Percentiles rank a stretch among this genome's conserved stretches.
Conservation (phyloP, 2,329 filamentous ascomycete genomes). For the Fusarium coicis region DNA sequence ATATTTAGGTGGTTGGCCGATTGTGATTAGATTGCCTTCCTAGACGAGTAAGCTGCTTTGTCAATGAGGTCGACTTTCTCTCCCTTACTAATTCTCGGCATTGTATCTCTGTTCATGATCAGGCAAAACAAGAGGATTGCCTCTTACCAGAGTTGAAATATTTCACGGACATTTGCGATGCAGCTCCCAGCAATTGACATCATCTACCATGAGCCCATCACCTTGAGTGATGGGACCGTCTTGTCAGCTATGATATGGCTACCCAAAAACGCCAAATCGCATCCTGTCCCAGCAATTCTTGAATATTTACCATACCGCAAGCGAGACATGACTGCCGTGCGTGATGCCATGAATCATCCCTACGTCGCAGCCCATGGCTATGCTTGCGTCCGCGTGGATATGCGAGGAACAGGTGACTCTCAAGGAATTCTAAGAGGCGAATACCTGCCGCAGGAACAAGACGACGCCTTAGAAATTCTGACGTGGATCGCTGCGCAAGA, state of each 20-base stretch:
- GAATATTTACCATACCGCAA: constrained; percentile 5
- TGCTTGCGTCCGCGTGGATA: neutral
- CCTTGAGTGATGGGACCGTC: neutral
- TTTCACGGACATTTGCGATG: neutral
- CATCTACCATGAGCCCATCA: constrained; percentile 2
- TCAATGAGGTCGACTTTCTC: too few relatives aligned
- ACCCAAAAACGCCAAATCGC: neutral
- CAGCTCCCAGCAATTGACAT: constrained; percentile 1
- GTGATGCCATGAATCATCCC: constrained; percentile 6
- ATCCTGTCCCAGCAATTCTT: constrained; percentile 5
- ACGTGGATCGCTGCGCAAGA: neutral
- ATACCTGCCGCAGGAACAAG: constrained; percentile 1
- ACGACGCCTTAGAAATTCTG: neutral
- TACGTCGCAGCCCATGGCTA: neutral
- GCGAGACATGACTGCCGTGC: neutral
- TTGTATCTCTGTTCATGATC: too few relatives aligned
- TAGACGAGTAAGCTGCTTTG: neutral
- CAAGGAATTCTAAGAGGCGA: neutral
- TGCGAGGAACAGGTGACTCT: constrained; percentile 9
- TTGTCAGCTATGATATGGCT: constrained; percentile 10
- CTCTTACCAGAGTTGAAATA: fast-evolving
- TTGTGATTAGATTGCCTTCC: neutral
- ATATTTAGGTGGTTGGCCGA: neutral
- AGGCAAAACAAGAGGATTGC: too few relatives aligned
- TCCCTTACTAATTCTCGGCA: too few relatives aligned